A percentile compares a stretch with the other conserved stretches of the same genome.
Conservation (phyloP, 192 early-diverging fungal species). For the Coemansia sp. region DNA sequence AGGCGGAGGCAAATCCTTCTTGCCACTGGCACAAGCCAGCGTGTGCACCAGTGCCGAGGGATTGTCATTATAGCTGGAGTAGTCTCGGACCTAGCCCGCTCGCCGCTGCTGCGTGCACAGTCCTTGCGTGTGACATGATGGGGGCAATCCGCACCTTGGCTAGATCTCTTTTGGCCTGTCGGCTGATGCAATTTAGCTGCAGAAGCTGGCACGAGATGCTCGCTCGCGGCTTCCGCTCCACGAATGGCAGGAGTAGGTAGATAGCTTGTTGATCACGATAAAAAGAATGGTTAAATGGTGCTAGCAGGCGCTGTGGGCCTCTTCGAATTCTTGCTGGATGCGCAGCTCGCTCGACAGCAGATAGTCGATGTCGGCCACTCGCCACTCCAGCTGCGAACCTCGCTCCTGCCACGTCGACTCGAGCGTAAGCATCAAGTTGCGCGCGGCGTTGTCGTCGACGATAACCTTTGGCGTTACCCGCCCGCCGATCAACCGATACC, state of each 20-base stretch:
- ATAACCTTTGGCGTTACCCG: slow-evolving; percentile 18
- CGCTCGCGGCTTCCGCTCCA: not conserved
- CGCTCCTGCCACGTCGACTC: slow-evolving; percentile 16
- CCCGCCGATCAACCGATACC: slow-evolving; percentile 25
- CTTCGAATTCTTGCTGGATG: slow-evolving; percentile 18
- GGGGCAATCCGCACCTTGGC: not conserved
- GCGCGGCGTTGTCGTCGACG: slow-evolving; percentile 41
- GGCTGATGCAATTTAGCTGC: not conserved
- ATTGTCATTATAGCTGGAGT: not conserved
- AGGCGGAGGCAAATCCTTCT: not conserved
- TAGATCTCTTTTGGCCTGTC: not conserved
- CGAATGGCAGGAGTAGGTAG: not conserved
- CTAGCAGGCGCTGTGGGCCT: slow-evolving; percentile 12
- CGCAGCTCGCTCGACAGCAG: slow-evolving; percentile 38
- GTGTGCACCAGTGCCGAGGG: not conserved
- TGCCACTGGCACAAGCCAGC: not conserved
- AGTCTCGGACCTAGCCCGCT: not conserved
- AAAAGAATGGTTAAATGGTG: not conserved
- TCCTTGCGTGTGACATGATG: not conserved
- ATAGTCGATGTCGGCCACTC: slow-evolving; percentile 43
- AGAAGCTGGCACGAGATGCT: not conserved
- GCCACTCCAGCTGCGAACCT: slow-evolving; percentile 20
- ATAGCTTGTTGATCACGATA: not conserved
- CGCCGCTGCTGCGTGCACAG: not conserved
- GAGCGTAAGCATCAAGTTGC: slow-evolving; percentile 37